Percentiles rank a stretch among this genome's conserved stretches.
Conservation (phyloP, 352 stramenopile species). For the Globisporangium radiosum region DNA sequence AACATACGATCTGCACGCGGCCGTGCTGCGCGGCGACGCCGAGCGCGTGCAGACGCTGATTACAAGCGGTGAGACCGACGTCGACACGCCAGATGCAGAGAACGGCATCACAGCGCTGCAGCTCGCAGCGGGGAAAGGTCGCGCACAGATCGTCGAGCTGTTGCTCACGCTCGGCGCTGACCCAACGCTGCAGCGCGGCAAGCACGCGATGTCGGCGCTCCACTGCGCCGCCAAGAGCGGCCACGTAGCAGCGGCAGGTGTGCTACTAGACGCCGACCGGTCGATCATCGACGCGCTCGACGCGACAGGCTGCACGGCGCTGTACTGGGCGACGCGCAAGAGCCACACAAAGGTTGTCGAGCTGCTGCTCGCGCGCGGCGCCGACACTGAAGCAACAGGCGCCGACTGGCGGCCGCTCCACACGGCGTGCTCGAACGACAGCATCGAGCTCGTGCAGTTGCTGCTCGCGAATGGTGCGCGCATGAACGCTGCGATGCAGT, state of each 20-base stretch:
- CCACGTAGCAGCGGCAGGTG: background rate
- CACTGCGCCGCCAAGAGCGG: slow-evolving; percentile 13
- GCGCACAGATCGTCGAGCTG: slow-evolving; percentile 8
- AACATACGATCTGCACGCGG: slow-evolving; percentile 7
- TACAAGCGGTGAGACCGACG: slow-evolving; percentile 4
- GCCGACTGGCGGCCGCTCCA: slow-evolving; percentile 14
- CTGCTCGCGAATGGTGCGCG: slow-evolving; percentile 11
- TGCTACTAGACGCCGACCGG: slow-evolving; percentile 1
- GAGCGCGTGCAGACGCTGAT: slow-evolving; percentile 7
- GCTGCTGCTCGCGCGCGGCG: slow-evolving; percentile 10
- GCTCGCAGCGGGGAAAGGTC: slow-evolving; percentile 12
- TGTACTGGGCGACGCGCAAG: slow-evolving; percentile 14
- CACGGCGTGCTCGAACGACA: slow-evolving; percentile 12
- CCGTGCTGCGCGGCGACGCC: slow-evolving; percentile 8
- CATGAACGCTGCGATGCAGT: slow-evolving; percentile 12
- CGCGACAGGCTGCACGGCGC: slow-evolving; percentile 10
- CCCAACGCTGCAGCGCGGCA: slow-evolving; percentile 3
- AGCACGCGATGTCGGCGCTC: slow-evolving; percentile 10
- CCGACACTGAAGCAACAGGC: slow-evolving; percentile 7
- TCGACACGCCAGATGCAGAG: slow-evolving; percentile 9
- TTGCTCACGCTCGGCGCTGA: slow-evolving; percentile 8
- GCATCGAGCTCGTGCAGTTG: slow-evolving; percentile 11
- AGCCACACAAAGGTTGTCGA: slow-evolving; percentile 5
- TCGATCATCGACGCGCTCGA: slow-evolving; percentile 8
- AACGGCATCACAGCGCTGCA: slow-evolving; percentile 13